Evolutionary conservation across 2,329 filamentous ascomycete genomes (phyloP), one percentile per base, ranked within the genome.

Genomic region (Fusarium tuaranense): DNA sequence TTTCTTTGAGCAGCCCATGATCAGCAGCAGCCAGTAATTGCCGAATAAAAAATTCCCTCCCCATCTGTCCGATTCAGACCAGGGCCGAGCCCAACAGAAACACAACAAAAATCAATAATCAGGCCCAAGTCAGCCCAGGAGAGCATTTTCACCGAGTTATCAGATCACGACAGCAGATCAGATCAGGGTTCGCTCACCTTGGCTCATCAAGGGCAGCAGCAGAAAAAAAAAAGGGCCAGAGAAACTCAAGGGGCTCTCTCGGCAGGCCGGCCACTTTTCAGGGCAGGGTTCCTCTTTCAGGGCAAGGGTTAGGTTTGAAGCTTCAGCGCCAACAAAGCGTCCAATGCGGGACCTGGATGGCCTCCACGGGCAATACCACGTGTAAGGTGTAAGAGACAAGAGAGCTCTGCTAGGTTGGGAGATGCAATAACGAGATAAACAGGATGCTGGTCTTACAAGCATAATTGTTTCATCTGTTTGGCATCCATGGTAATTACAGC

Each of bases 261-360:
- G 72, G 65, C 57, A 63, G 62, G 65, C 59, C 72, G 72, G 20
- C 32, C 55, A 58, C 55, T 38, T 53, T 39, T 72, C 70, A 72
- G 69, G 72, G 72, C 66, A 71, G 69, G 69, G 69, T 64, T 69
- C 68, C 68, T 69, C 63, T 59, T 73, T 73, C 74, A 72, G 72
- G 72, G 59, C 65, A 63, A 67, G 65, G 65, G 65, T 67, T 67
- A 67, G 65, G 63, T 71, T 59, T 71, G 62, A 71, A 60, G 30
- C 44, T 63, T 51, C 61, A 39, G 44, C 61, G 62, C 62, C 46
- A 64, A 41, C 61, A 64, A 64, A 64, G 61, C 46, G 51, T 27
- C 36, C 36, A 57, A 67, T 67, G 67, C 46, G 60, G 65, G 65
- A 64, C 65, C 65, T 44, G 44, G 38, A 64, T 57, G 59, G 46